Base-by-base conservation (phyloP, 176 grass and related monocot genomes). In the Luzula sylvatica region DNA sequence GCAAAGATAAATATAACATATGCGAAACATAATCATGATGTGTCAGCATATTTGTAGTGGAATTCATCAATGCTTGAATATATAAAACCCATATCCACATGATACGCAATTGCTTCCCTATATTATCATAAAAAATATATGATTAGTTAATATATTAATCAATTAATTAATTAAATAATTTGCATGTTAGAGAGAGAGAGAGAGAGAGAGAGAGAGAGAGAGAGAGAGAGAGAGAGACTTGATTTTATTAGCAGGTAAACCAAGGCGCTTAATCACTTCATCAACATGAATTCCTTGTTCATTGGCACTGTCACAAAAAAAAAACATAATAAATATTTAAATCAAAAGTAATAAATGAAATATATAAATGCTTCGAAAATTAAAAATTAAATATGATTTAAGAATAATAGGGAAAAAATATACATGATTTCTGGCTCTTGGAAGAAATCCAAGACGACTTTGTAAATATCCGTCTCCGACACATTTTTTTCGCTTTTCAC, bases 51-150 rank as follows among this genome's bases (percentile, higher is more conserved):
- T 66, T 84, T 95, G 57, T 17, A 95, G 73, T 95, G 79, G 38
- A 23, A 88, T 5, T 95, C 89, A 7, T 95, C 89, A 0, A 88
- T 88, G 14, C 83, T 95, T 29, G 88, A 84, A 67, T 79, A 88
- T 62, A 95, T 82, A 50, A 67, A 73, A 21, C 89, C 89, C 0
- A 16, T 6, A 7, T 95, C 76, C 0, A 47, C 66, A 23, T 88
- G 54, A 58, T 65, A 78, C 1, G 49, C 5, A 16, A 95, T 79
- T 70, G 74, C 80, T 11, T 85, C 77, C 74, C 83, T 95, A 72
- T 62, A 72, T 21, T 69, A 41, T 60, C 56, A 70, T 66, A 2
- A n/a, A 39, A 29, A 51, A 9, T 8, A 32, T 32, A 30, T 55
- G 20, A 18, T 55, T 25, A 44, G n/a, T 69, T 41, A 3, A 47